These are phyloP conservation scores for Aspergillus bombycis DNA, from an alignment of 2,329 filamentous ascomycete genomes.

Conservation along the genomic window DNA sequence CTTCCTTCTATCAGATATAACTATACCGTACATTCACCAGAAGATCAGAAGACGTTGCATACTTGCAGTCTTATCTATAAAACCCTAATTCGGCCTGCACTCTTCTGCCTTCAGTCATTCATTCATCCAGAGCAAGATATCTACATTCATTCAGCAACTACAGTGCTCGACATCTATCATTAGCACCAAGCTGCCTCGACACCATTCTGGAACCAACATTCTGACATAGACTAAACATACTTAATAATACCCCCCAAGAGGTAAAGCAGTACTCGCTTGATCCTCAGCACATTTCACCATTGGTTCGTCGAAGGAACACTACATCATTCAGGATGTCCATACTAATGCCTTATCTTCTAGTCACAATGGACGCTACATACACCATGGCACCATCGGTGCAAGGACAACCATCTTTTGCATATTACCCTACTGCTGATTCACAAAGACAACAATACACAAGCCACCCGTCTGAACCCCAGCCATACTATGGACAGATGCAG, in stretches of 20 bases:
- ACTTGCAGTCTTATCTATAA: neutral
- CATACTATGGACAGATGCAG: conserved; percentile 48
- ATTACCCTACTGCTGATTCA: conserved; percentile 78
- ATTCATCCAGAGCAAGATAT: conserved; percentile 35
- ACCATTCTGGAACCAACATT: neutral
- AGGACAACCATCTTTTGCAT: conserved; percentile 79
- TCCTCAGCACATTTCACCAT: conserved; percentile 7
- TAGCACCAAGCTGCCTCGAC: conserved; percentile 3
- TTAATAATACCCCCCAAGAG: conserved; percentile 17
- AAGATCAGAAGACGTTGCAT: conserved; percentile 9
- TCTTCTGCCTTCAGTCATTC: conserved; percentile 41
- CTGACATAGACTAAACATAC: conserved; percentile 15
- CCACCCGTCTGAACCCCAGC: conserved; percentile 56
- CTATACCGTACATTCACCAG: conserved; percentile 8
- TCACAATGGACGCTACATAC: conserved; percentile 67
- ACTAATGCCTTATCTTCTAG: conserved; percentile 13
- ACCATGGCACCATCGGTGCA: conserved; percentile 57
- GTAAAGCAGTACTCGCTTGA: conserved; percentile 15
- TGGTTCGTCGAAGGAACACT: conserved; percentile 8
- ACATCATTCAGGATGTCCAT: neutral
- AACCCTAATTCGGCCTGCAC: neutral
- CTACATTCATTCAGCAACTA: conserved; percentile 25
- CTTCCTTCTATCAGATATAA: conserved; percentile 38
- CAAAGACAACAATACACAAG: conserved; percentile 76
- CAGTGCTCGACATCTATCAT: conserved; percentile 2